Base-by-base conservation (phyloP, 1,139 yeast species). In the Kurtzmaniella natalensis region DNA sequence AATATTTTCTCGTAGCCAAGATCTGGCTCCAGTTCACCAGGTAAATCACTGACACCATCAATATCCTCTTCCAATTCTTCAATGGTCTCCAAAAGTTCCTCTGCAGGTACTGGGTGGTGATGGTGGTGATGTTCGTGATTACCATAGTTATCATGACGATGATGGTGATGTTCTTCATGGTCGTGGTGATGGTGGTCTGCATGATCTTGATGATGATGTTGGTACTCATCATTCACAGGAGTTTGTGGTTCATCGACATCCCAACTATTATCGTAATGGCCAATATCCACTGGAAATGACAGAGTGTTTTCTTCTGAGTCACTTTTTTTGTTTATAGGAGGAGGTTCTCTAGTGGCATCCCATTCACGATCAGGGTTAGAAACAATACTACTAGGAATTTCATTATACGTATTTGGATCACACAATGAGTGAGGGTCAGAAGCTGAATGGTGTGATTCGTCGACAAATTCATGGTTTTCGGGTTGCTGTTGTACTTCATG, bases 341-440 rank as follows among this genome's bases (percentile, higher is more conserved):
- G 74, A n/a, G 65, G 53, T 35, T 55, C 61, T 13, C 33, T 46
- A 0, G 70, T 45, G 2, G 73, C 64, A 35, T 69, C 67, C 74
- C 74, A 69, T 33, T 51, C 43, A 5, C 63, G 45, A 31, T 59
- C 69, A 13, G 44, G 44, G 8, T 57, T 47, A n/a, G 46, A 50
- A 22, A 38, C 44, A 32, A 38, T 37, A 18, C 40, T 34, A 34
- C 38, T 44, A 18, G 53, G 48, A 35, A 53, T 46, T 7, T 50
- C 49, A 32, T 48, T 51, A 41, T 62, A 63, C 34, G 52, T 55
- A 11, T 44, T 46, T 1, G 68, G 68, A 36, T 63, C 55, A 28
- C 55, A 51, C 9, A 61, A 55, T 14, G 46, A 45, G 1, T 44
- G 37, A 5, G 56, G 53, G 16, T 37, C 41, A 15, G 29, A 16